Evolutionary conservation across 345 rosid genomes (phyloP), one percentile per base, ranked within the genome.

Genomic region (Syzygium aqueum): DNA sequence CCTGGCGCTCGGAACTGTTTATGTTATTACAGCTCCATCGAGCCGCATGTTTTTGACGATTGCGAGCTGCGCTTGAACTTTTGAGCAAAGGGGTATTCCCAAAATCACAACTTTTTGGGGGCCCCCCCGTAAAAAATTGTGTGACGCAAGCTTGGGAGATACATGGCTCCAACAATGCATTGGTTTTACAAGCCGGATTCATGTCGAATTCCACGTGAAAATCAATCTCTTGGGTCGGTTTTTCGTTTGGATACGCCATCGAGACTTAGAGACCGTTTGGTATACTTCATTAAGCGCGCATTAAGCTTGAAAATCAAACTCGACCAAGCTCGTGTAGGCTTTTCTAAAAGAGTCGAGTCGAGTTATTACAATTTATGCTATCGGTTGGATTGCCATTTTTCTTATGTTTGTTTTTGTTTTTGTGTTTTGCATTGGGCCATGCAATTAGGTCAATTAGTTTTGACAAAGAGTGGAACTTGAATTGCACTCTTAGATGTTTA

Each of bases 281-380:
- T 6, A 43, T 43, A 43, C 46, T 43, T 43, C 46, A 43, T 43
- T 43, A 43, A 43, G 46, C 46, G 46, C 46, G 7, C 7, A 43
- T 43, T 43, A 43, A 43, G 46, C 6, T 17, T 9, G 2, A 17
- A 19, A 16, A 30, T 30, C 1, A 10, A 37, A 10, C 2, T 73
- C 8, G 3, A 73, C 5, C 1, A 0, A 9, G 3, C 6, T 33
- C 3, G 19, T 30, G 7, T 4, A 4, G 9, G 0, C 37, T 73
- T 73, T 73, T 73, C 1, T 5, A 9, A 73, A 12, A 37, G 7
- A 73, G 2, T 21, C 3, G 19, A 16, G 1, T 17, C 0, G 37
- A 19, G 27, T 0, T 0, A 0, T 33, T 21, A 67, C 19, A 67
- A 73, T 73, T 33, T 11, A 19, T 0, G 19, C 1, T 33, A 17